These are phyloP conservation scores for Catunica adiposa DNA, from an alignment of 2,329 filamentous ascomycete genomes.

Conservation along the genomic window DNA sequence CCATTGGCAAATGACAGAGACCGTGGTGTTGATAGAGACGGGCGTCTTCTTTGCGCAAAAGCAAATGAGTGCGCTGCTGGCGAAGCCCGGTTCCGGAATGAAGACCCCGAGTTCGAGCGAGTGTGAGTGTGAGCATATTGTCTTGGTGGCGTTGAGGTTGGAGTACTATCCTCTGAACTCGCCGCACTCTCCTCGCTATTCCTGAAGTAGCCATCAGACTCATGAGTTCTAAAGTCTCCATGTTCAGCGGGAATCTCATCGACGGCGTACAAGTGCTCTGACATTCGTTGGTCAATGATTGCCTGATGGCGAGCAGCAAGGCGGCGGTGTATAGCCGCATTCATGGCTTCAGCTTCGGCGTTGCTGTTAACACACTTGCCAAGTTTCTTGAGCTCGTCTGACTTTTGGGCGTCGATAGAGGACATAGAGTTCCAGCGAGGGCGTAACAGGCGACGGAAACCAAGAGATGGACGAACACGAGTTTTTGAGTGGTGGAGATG, in stretches of 20 bases:
- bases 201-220: neutral
- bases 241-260: slow-evolving; percentile 5
- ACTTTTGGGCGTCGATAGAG: slow-evolving; percentile 6
- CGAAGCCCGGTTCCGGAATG: neutral
- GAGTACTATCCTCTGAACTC: slow-evolving; percentile 3
- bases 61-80: slow-evolving; percentile 13
- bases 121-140: neutral
- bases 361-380: slow-evolving; percentile 12
- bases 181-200: neutral
- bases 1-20: slow-evolving; percentile 13
- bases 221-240: neutral
- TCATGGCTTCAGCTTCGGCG: slow-evolving; percentile 4
- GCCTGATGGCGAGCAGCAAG: neutral
- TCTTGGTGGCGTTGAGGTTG: neutral
- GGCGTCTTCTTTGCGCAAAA: slow-evolving; percentile 7
- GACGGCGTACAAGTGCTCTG: slow-evolving; percentile 10
- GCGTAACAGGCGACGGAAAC: slow-evolving; percentile 7
- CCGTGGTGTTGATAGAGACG: slow-evolving; percentile 10
- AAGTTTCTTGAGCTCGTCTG: slow-evolving; percentile 6
- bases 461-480: neutral
- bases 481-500: slow-evolving; percentile 6
- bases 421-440: slow-evolving; percentile 9
- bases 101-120: neutral
- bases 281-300: slow-evolving; percentile 4
- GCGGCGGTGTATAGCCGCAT: neutral